Evolutionary conservation across 1,139 yeast genomes (phyloP), one percentile per base, ranked within the genome.

Genomic region (Taiozyma sp.): DNA sequence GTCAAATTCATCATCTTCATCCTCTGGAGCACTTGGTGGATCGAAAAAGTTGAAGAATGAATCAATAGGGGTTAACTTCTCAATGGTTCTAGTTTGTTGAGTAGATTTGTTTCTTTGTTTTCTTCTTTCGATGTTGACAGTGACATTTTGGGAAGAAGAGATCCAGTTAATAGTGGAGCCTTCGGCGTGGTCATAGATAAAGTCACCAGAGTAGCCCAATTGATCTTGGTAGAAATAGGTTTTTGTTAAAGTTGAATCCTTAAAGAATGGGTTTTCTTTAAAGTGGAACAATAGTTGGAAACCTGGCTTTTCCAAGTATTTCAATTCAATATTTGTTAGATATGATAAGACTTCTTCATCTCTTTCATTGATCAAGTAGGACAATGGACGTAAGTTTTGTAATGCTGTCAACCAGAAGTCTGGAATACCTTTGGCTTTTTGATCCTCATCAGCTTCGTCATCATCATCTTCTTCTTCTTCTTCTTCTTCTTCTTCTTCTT

Each of bases 81-180:
- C 98, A 62, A 93, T 86, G 45, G 97, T 90, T 71, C 99, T 85
- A 32, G 97, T 93, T 68, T 95, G 97, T 71, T 90, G 90, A 55
- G 99, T 93, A 69, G 87, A 90, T 76, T 93, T 95, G 72, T 95
- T 95, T 73, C 99, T 85, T 75, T 93, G 99, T 73, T 93, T 93
- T 73, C 97, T 86, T 78, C 90, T 87, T 75, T 93, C 98, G 53
- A 93, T 83, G 58, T 77, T 75, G 55, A 91, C 82, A 37, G 99
- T 93, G 50, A 88, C 90, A 67, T 93, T 91, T 57, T 76, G 74
- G 61, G 86, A 96, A 63, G 86, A 83, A 51, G 84, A 79, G 58
- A 73, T 75, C 99, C 99, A 93, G 62, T 85, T 75, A 68, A 95
- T 88, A 51, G 80, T 83, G 61, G 83, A 79, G 48, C 99, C 99